Evolutionary conservation across 306 rosid species (phyloP).

Genomic region (Nissolia schottii): DNA sequence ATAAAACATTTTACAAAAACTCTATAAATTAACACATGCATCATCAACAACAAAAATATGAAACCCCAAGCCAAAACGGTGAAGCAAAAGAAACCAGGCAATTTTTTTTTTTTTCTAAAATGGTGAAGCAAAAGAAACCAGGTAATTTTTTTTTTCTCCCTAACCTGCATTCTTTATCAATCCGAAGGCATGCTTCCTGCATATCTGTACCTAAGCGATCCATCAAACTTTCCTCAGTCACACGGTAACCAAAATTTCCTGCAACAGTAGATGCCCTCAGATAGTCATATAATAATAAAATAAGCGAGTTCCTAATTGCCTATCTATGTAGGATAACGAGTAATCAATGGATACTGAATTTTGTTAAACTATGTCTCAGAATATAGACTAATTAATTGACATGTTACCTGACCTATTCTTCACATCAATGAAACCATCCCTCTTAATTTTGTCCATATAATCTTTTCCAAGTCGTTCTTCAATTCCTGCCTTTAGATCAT

Average conservation of each 20-base stretch:
- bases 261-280: slow-evolving; percentile 17
- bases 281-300: slow-evolving; percentile 14
- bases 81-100: too few species aligned
- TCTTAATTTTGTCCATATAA: slow-evolving; percentile 48
- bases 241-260: slow-evolving; percentile 50
- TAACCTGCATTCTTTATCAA: slow-evolving; percentile 74
- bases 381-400: slow-evolving; percentile 4
- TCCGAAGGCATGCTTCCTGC: slow-evolving; percentile 71
- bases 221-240: slow-evolving; percentile 68
- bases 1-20: not conserved
- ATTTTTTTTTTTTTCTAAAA: too few species aligned
- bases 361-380: not conserved
- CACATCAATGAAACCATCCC: slow-evolving; percentile 67
- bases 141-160: not conserved
- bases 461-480: slow-evolving; percentile 64
- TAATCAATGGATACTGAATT: not conserved
- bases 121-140: not conserved
- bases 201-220: slow-evolving; percentile 66
- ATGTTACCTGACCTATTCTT: slow-evolving; percentile 45
- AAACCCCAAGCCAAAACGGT: too few species aligned
- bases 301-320: not conserved
- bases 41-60: not conserved
- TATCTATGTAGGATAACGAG: not conserved
- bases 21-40: not conserved
- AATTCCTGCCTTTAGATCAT: slow-evolving; percentile 60